These are phyloP conservation scores for Candida tropicalis DNA, from an alignment of 1,139 yeast genomes.

Conservation along the genomic window DNA sequence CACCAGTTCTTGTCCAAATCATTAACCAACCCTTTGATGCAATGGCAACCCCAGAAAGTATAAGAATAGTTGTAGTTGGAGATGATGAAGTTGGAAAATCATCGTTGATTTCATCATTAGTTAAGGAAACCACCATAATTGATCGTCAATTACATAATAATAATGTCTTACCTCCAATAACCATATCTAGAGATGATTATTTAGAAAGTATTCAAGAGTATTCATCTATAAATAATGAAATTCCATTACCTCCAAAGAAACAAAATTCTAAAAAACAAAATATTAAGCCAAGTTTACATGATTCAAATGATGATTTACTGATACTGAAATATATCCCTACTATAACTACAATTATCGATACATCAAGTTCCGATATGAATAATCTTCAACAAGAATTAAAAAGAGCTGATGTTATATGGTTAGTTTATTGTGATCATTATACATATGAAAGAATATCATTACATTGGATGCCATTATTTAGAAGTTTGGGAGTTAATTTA, in stretches of 20 bases:
- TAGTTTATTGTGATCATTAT: slow-evolving; percentile 90
- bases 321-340: slow-evolving; percentile 57
- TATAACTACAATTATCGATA: slow-evolving; percentile 76
- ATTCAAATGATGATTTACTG: slow-evolving; percentile 25
- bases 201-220: slow-evolving; percentile 28
- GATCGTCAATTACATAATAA: slow-evolving; percentile 59
- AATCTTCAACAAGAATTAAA: slow-evolving; percentile 73
- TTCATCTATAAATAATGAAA: slow-evolving; percentile 13
- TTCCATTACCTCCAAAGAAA: slow-evolving; percentile 10
- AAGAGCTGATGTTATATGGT: slow-evolving; percentile 88
- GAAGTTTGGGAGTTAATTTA: slow-evolving; percentile 88
- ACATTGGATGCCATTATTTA: slow-evolving; percentile 91
- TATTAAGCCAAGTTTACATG: slow-evolving; percentile 11
- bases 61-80: slow-evolving; percentile 90
- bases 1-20: too few relatives aligned
- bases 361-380: slow-evolving; percentile 65
- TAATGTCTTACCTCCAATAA: slow-evolving; percentile 78
- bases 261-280: neutral
- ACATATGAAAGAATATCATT: slow-evolving; percentile 89
- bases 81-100: slow-evolving; percentile 92
- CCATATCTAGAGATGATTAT: slow-evolving; percentile 55
- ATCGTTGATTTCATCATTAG: slow-evolving; percentile 72
- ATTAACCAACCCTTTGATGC: too few relatives aligned
- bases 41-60: slow-evolving; percentile 49
- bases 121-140: slow-evolving; percentile 73